Conservation (phyloP, 768 basidiomycete genomes). For the Chalciporus pseudorubinellus region DNA sequence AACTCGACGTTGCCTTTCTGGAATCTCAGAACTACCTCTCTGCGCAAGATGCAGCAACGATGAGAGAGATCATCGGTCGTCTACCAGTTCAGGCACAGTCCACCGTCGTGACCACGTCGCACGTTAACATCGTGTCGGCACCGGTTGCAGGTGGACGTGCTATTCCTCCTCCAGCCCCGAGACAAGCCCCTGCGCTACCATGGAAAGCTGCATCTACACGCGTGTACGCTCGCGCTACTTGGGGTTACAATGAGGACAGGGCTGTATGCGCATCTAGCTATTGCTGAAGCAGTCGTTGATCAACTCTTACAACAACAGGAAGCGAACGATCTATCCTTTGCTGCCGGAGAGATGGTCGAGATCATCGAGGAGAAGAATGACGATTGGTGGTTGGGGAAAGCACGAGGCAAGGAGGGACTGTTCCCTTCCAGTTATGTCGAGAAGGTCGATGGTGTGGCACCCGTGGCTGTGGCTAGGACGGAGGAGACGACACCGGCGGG, state of each 20-base stretch:
- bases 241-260: conserved; percentile 66
- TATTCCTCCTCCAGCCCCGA: conserved; percentile 18
- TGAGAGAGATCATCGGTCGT: conserved; percentile 46
- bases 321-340: conserved; percentile 76
- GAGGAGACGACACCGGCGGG: not conserved
- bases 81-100: conserved; percentile 33
- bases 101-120: conserved; percentile 10
- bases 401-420: conserved; percentile 63
- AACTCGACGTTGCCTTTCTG: conserved; percentile 57
- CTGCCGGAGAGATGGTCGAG: conserved; percentile 72
- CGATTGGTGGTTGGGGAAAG: conserved; percentile 84
- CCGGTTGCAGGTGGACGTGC: conserved; percentile 6
- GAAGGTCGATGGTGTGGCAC: conserved; percentile 36
- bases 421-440: conserved; percentile 80
- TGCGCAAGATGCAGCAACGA: conserved; percentile 40
- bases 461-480: not conserved
- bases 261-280: conserved; percentile 33
- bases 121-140: conserved; percentile 5
- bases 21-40: conserved; percentile 54
- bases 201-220: conserved; percentile 7
- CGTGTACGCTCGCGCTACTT: conserved; percentile 52
- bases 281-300: conserved; percentile 3
- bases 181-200: conserved; percentile 5
- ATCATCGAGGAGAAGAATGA: conserved; percentile 75
- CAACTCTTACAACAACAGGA: conserved; percentile 46